Conservation (phyloP, 2,329 filamentous ascomycete species). For the Neocucurbitaria cava region DNA sequence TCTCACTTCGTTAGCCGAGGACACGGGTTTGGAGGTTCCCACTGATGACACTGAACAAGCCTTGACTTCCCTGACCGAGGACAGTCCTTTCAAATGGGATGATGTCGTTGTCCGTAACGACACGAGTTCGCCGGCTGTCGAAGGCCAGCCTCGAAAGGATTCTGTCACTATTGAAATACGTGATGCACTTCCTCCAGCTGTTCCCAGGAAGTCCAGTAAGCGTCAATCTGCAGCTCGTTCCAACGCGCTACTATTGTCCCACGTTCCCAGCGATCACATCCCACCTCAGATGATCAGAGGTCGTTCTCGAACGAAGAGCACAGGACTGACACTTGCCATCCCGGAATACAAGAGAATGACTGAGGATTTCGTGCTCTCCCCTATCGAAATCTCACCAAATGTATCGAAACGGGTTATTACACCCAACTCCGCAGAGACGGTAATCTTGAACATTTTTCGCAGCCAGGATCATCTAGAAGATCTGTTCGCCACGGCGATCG, state of each 20-base stretch:
- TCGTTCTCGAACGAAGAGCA: slow-evolving; percentile 21
- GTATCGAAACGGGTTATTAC: slow-evolving; percentile 47
- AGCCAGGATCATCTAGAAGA: slow-evolving; percentile 60
- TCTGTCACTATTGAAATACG: slow-evolving; percentile 11
- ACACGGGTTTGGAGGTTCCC: slow-evolving; percentile 49
- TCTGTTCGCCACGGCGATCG: slow-evolving; percentile 61
- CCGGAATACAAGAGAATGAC: slow-evolving; percentile 27
- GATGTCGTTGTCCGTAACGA: slow-evolving; percentile 17
- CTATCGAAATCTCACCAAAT: slow-evolving; percentile 24
- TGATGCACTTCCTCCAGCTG: slow-evolving; percentile 35
- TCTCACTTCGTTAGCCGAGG: slow-evolving; percentile 38
- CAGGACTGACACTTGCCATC: slow-evolving; percentile 33
- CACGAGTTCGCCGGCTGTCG: background rate
- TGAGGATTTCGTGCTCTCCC: slow-evolving; percentile 30
- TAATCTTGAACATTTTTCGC: slow-evolving; percentile 61
- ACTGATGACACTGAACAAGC: slow-evolving; percentile 42
- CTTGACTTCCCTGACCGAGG: slow-evolving; percentile 29
- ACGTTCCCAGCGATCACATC: slow-evolving; percentile 39
- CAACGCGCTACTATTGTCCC: slow-evolving; percentile 27
- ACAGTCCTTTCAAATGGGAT: slow-evolving; percentile 30
- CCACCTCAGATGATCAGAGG: slow-evolving; percentile 35
- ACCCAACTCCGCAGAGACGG: slow-evolving; percentile 54
- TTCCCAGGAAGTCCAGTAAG: slow-evolving; percentile 54
- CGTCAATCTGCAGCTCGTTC: slow-evolving; percentile 36
- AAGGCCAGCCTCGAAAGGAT: slow-evolving; percentile 14